Base-by-base conservation (phyloP, 495 filamentous ascomycete species). In the Hyphodiscus hymeniophilus region DNA sequence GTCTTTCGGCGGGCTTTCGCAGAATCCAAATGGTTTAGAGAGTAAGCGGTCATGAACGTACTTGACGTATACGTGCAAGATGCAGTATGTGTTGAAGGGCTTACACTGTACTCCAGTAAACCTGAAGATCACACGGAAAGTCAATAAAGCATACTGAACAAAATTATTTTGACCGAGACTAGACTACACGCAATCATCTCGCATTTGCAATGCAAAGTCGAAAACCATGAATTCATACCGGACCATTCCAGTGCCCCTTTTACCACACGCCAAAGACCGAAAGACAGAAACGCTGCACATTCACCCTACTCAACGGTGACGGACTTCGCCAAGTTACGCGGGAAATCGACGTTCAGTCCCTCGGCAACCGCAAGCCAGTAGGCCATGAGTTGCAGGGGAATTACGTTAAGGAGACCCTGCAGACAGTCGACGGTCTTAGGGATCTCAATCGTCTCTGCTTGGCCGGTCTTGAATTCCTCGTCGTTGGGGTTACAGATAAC, bases 321-420 rank as follows among this genome's bases (percentile, higher is more conserved):
- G 48, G 90, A 95, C 81, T 98, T 98, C 61, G 92, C 92, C 63
- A 98, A 70, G 70, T 98, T 98, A 55, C 92, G 81, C 30, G 92
- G 94, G 77, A 96, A 95, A 63, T 96, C 91, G 44, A 96, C 91
- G 61, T 97, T 96, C 48, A 96, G 74, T 34, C 92, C 92, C 71
- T 95, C 92, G 55, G 79, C 83, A 46, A 98, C 91, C 35, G 92
- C 92, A 47, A 98, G 80, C 94, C 94, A 97, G 73, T 98, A 98
- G 20, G 92, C 85, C 65, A 98, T 94, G 53, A 98, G 75, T 72
- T 98, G 92, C 56, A 98, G 76, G 12, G 92, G 92, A 62, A 98
- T 95, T 57, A 98, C 94, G 64, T 97, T 98, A 47, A 97, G 75
- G 57, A 98, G 80, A 58, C 92, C 92, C 72, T 98, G 92, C 34